Percentiles rank a stretch among this genome's conserved stretches.
Conservation (phyloP, 768 basidiomycete genomes). For the Boletellus emodensis region DNA sequence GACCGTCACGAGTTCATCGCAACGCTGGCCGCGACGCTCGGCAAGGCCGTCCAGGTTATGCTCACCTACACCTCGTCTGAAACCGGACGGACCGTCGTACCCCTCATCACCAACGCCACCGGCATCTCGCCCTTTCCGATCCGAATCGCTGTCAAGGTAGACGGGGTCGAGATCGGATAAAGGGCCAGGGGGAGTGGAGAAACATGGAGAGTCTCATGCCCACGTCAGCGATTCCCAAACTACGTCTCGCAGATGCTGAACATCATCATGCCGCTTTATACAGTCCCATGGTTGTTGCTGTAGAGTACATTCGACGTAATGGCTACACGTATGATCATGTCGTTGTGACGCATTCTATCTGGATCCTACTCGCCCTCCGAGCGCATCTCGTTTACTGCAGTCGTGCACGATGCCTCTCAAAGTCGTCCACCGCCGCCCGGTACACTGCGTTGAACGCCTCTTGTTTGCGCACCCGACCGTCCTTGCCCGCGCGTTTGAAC, state of each 20-base stretch:
- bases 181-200: no score
- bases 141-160: conserved; percentile 63
- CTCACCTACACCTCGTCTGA: conserved; percentile 77
- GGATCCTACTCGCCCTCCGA: background rate
- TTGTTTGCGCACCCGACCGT: conserved; percentile 44
- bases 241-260: no score
- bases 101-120: conserved; percentile 70
- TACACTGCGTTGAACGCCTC: conserved; percentile 38
- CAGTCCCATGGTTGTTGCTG: no score
- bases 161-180: conserved; percentile 57
- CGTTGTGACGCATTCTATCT: no score
- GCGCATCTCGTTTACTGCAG: conserved; percentile 11
- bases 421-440: conserved; percentile 21
- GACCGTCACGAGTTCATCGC: conserved; percentile 52
- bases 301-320: no score
- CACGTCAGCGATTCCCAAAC: no score
- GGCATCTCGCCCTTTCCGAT: conserved; percentile 82
- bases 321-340: no score
- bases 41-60: conserved; percentile 66
- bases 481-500: conserved; percentile 53
- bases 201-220: no score
- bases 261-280: no score
- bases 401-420: conserved; percentile 11
- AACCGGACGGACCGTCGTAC: conserved; percentile 67
- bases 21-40: conserved; percentile 57